Evolutionary conservation across 1,284 basidiomycete species (phyloP).

Genomic region (Chalciporus sp.): DNA sequence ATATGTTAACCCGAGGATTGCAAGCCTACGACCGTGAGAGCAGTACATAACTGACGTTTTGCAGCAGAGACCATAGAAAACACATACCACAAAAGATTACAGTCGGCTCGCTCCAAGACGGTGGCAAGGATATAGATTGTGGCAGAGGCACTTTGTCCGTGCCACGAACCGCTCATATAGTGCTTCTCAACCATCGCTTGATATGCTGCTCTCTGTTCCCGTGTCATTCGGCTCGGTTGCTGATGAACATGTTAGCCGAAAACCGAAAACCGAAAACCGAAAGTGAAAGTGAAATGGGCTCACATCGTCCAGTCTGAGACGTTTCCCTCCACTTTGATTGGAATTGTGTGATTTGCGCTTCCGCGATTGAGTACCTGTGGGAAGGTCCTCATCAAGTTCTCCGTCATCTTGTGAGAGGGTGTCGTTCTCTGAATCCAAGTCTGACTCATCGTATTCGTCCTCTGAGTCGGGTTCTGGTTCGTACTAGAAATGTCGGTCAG

Average conservation of each 20-base stretch:
- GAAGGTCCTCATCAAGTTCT: constrained; percentile 48
- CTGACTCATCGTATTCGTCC: constrained; percentile 59
- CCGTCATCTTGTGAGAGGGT: constrained; percentile 39
- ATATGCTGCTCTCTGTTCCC: constrained; percentile 69
- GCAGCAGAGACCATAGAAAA: background rate
- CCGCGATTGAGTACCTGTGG: constrained; percentile 42
- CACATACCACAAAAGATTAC: constrained; percentile 87
- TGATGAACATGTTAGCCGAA: constrained; percentile 17
- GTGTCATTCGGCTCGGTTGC: constrained; percentile 54
- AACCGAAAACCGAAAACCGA: background rate
- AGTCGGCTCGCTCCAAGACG: constrained; percentile 86
- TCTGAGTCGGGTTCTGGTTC: constrained; percentile 75
- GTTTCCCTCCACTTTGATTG: constrained; percentile 48
- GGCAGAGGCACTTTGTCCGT: constrained; percentile 88
- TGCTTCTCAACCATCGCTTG: constrained; percentile 74
- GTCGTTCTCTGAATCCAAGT: constrained; percentile 51
- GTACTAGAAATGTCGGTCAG: constrained; percentile 49
- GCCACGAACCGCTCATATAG: constrained; percentile 84
- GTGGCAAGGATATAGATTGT: constrained; percentile 92
- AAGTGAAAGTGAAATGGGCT: constrained; percentile 14
- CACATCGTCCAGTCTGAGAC: constrained; percentile 51
- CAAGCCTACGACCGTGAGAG: constrained; percentile 62
- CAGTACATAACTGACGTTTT: too few species aligned
- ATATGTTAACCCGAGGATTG: constrained; percentile 91
- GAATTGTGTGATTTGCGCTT: constrained; percentile 61